Evolutionary conservation across 208 protist genomes (phyloP), one percentile per base, ranked within the genome.

Genomic region (Trypanosoma cruzi): DNA sequence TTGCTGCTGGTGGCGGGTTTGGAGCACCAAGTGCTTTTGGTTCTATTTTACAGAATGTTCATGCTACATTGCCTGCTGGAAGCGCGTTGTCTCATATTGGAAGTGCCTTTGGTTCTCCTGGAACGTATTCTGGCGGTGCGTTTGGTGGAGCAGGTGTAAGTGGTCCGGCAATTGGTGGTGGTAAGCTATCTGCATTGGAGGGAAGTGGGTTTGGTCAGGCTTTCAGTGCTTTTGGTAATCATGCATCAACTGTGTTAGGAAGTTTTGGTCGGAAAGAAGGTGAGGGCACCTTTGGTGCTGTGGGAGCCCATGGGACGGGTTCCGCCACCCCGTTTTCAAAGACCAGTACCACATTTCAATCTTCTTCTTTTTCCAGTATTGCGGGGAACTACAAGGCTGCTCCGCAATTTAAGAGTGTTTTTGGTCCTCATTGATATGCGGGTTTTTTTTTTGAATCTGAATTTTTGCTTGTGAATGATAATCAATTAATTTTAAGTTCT

Each of bases 361-460:
- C 71, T 28, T 82, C 80, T 16, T 80, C 66, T 29, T 70, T 85
- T 73, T 85, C 80, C 14, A 57, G 40, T 34, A 56, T 85, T 29
- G 75, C 80, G 31, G 80, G 80, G 11, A 85, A 81, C 53, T 85
- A 73, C 68, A 69, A 68, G 18, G 48, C 68, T 57, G 63, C 61
- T 22, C 67, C 59, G 29, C 64, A 79, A 20, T 81, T 77, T 73
- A 78, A 73, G 52, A 81, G 80, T 44, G 80, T 78, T n/a, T 85
- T 85, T 64, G 37, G 60, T 29, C 49, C 56, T n/a, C 72, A 67
- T 55, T 58, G 52, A 54, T n/a, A n/a, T n/a, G n/a, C n/a, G n/a
- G n/a, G n/a, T 29, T 60, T 56, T 69, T 69, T 64, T 18, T 64
- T 29, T 49, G 29, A 34, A 61, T 48, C 14, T 57, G 32, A 24